Conservation (phyloP, 345 rosid genomes). For the Arabidopsis suecica region DNA sequence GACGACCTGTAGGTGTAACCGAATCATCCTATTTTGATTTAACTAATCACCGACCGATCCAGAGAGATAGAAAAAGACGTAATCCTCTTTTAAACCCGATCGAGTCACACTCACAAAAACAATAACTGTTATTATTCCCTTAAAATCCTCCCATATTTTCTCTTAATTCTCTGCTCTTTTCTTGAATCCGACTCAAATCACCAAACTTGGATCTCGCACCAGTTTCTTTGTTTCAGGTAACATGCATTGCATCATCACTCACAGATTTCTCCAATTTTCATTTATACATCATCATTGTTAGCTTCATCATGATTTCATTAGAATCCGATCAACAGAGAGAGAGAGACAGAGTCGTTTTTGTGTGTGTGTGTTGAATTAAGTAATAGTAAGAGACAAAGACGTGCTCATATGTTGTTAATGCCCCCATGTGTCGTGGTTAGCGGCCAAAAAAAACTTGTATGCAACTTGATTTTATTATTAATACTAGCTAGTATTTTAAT, state of each 20-base stretch:
- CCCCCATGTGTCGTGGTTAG: slow-evolving; percentile 28
- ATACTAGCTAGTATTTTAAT: not conserved
- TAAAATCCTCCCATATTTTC: not conserved
- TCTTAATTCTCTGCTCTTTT: not conserved
- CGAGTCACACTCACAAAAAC: slow-evolving; percentile 29
- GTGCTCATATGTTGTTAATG: slow-evolving; percentile 36
- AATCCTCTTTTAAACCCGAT: slow-evolving; percentile 37
- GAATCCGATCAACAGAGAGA: slow-evolving; percentile 23
- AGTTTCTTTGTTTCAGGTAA: slow-evolving; percentile 30
- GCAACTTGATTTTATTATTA: not conserved
- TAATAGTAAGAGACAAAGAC: slow-evolving; percentile 21
- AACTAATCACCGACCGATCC: slow-evolving; percentile 46
- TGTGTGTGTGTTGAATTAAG: not conserved
- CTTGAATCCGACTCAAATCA: not conserved
- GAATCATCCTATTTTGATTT: slow-evolving; percentile 11
- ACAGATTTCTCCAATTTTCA: not conserved
- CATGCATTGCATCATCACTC: slow-evolving; percentile 3
- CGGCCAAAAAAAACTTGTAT: not conserved
- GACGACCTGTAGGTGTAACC: slow-evolving; percentile 43
- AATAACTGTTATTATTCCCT: slow-evolving; percentile 9
- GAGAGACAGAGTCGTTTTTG: not conserved
- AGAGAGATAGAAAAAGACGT: not conserved
- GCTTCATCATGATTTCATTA: slow-evolving; percentile 3
- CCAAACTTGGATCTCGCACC: slow-evolving; percentile 23
- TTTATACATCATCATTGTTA: slow-evolving; percentile 2